A percentile compares a stretch with the other conserved stretches of the same genome.
Conservation (phyloP, 2,329 filamentous ascomycete species). For the Chlorencoelia australis region DNA sequence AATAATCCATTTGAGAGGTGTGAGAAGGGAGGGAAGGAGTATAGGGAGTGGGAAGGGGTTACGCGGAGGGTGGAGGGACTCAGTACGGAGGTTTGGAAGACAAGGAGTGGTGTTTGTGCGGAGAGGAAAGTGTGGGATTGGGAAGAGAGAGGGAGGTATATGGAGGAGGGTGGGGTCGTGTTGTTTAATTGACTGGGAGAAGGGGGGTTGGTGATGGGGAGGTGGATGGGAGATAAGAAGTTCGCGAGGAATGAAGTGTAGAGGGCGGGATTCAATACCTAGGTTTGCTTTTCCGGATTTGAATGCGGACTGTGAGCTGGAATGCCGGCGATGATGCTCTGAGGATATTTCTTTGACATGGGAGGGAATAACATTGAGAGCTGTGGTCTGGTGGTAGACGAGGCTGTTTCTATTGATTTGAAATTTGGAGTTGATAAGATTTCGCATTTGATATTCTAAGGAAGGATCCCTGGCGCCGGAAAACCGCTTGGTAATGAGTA, state of each 20-base stretch:
- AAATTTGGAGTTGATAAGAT: too few relatives aligned
- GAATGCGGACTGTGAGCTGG: background rate
- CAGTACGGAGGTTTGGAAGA: slow-evolving; percentile 1
- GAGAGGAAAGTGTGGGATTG: slow-evolving; percentile 7
- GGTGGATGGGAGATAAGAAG: background rate
- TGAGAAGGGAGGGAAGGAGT: background rate
- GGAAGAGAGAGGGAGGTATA: slow-evolving; percentile 5
- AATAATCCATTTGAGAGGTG: background rate
- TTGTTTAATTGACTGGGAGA: too few relatives aligned
- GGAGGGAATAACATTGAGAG: background rate
- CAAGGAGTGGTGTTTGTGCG: background rate
- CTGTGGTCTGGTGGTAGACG: too few relatives aligned
- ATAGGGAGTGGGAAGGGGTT: background rate
- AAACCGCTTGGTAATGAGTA: too few relatives aligned
- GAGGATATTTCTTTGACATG: background rate
- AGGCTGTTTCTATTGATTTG: too few relatives aligned
- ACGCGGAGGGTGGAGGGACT: background rate
- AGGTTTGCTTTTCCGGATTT: background rate
- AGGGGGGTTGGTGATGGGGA: slow-evolving; percentile 3
- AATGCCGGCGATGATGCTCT: background rate
- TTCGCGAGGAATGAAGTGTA: background rate
- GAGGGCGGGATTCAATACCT: background rate
- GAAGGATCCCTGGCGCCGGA: too few relatives aligned
- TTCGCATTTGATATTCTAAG: too few relatives aligned
- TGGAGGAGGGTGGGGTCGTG: too few relatives aligned